Evolutionary conservation across 495 filamentous ascomycete genomes (phyloP), one percentile per base, ranked within the genome.

Genomic region (Penicillium ucsense): DNA sequence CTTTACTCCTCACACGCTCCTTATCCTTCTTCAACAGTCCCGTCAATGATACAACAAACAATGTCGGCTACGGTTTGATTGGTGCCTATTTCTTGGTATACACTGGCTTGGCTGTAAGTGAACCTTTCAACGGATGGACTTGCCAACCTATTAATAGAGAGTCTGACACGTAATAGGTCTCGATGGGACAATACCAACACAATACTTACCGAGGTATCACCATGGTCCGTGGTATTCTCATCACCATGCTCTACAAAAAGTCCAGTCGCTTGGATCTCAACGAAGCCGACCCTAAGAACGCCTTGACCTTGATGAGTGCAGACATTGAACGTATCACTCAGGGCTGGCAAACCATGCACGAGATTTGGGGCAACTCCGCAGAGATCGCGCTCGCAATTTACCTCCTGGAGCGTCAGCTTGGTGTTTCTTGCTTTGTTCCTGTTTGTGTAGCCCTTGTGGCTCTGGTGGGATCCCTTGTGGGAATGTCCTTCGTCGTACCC

Each of bases 21-120:
- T 55, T 83, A 4, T 55, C 52, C 5, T 74, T 77, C 40, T 72
- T 76, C 4, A 47, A 66, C 6, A 54, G 73, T 43, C 66, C 73
- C 4, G 62, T 59, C 0, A 70, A 63, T 27, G 35, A 52, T 6
- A 55, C 48, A 43, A 64, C 65, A 4, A 70, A 57, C 9, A 78
- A 83, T 48, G 49, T 71, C 29, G 78, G 82, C 4, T 82, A 83
- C 55, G 81, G 81, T 3, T 59, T 84, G 43, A 81, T 86, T 47
- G 82, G 78, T n/a, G 83, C 81, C 2, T 80, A 77, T 49, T 55
- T 73, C 12, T 47, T 82, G 5, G 76, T 85, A 0, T 86, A 85
- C 49, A 49, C 67, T 28, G 80, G 81, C 0, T 73, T 85, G 27
- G 82, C 78, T 6, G 69, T 84, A 70, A 75, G 37, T 80, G 73